These are phyloP conservation scores for Microdochium trichocladiopsis DNA, from an alignment of 2,329 filamentous ascomycete species.

Conservation along the genomic window DNA sequence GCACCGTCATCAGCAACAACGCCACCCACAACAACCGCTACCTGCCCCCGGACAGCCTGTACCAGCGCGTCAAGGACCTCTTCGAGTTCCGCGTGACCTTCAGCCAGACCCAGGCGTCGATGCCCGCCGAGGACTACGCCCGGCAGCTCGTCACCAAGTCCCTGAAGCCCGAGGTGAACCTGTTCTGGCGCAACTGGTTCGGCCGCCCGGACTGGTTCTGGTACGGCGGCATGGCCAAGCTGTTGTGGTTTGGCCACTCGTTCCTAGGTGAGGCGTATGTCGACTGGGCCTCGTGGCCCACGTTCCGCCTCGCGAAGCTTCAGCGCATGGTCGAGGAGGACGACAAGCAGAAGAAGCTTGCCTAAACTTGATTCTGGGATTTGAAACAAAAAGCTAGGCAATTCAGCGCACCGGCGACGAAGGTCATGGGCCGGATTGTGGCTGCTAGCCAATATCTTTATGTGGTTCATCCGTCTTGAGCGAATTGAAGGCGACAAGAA, in stretches of 20 bases:
- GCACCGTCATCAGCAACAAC: constrained; percentile 45
- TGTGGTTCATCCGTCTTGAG: too few relatives aligned
- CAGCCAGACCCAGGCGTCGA: constrained; percentile 38
- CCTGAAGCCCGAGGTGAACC: constrained; percentile 24
- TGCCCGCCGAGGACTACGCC: constrained; percentile 37
- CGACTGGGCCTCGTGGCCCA: constrained; percentile 23
- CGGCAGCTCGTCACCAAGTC: constrained; percentile 32
- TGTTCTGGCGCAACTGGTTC: constrained; percentile 24
- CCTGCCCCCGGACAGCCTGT: constrained; percentile 39
- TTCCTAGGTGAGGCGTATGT: constrained; percentile 28
- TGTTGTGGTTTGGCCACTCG: constrained; percentile 19
- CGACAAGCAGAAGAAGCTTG: constrained; percentile 12
- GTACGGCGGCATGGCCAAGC: constrained; percentile 24
- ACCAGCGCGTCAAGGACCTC: constrained; percentile 34
- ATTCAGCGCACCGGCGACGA: neutral
- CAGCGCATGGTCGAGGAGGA: constrained; percentile 16
- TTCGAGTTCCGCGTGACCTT: constrained; percentile 39
- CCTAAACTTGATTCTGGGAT: constrained; percentile 1
- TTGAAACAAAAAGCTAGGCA: neutral
- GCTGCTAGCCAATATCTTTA: too few relatives aligned
- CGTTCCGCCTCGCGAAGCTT: constrained; percentile 24
- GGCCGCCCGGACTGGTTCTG: constrained; percentile 35
- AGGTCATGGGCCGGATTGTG: too few relatives aligned
- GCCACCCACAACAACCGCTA: constrained; percentile 30
- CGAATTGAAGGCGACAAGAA: too few relatives aligned